These are phyloP conservation scores for Dictyostelium citrinum DNA, from an alignment of 78 protist species.

Conservation along the genomic window DNA sequence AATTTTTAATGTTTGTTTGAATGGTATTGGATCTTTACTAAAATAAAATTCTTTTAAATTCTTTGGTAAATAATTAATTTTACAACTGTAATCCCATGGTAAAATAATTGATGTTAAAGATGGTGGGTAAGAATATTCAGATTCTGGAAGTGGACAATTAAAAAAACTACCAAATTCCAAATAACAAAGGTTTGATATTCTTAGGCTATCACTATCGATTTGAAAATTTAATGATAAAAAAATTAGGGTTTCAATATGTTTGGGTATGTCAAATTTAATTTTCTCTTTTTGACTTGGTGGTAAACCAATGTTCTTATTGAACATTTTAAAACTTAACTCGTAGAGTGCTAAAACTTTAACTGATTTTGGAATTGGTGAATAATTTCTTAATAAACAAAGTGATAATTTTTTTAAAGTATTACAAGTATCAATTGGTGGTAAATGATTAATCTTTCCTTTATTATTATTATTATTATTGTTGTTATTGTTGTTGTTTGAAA, in stretches of 20 bases:
- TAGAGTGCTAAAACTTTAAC: background rate
- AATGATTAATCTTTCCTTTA: too few relatives aligned
- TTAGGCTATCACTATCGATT: background rate
- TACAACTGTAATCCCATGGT: background rate
- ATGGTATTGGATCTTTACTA: background rate
- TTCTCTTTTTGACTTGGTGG: background rate
- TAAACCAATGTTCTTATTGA: background rate
- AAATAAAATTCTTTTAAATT: background rate
- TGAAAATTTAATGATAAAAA: background rate
- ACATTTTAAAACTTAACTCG: background rate
- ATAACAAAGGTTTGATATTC: background rate
- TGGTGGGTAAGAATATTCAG: background rate
- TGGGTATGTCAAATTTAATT: background rate
- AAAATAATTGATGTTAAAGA: background rate
- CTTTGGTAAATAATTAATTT: background rate
- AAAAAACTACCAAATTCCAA: background rate
- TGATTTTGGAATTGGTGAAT: background rate
- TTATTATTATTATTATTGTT: too few relatives aligned
- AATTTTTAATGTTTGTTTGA: background rate
- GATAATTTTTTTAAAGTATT: background rate
- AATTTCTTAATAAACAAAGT: background rate
- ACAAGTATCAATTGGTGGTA: background rate
- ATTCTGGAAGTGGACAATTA: background rate
- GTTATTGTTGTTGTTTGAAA: background rate
- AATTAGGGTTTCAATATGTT: background rate